Evolutionary conservation across 1,284 basidiomycete species (phyloP), one percentile per base, ranked within the genome.

Genomic region (Taiwanofungus camphoratus): DNA sequence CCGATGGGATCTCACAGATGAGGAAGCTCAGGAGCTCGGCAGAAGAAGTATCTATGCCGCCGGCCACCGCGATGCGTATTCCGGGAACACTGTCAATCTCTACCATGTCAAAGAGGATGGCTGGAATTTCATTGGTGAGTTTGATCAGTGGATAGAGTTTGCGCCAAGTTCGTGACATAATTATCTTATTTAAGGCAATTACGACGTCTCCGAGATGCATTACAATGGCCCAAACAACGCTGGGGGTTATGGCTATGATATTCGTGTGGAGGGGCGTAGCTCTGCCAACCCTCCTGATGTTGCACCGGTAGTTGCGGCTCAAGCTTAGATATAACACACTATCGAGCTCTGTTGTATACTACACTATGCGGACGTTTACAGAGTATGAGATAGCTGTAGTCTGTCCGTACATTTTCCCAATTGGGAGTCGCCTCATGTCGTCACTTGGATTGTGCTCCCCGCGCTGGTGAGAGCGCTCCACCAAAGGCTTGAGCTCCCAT

Each of bases 31-130:
- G 60, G 96, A 99, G 61, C 82, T 99, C 24, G 96, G 90, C 9
- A 72, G 92, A 60, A 73, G 95, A 53, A 94, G 92, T 54, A 99
- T 99, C 63, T 94, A 96, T 54, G 96, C 95, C 34, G 96, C 96
- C 36, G 92, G 92, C 46, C 95, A 99, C 64, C 84, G 94, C 52
- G 96, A 99, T 64, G 96, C 95, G 0, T 99, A 90, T 75, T 98
- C 95, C 3, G 96, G 96, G 49, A 96, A 97, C 69, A 87, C 91
- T 3, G 86, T 90, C 69, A 99, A 99, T 69, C 74, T 99, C 23
- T 99, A 91, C 64, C 94, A 97, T 54, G 91, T 99, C 57, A 87
- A 91, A 62, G 86, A 96, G 65, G 77, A 90, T 49, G 96, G 95
- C 2, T 99, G 92, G 92, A 71, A 80, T 51, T 94, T 93, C 69